Evolutionary conservation across 495 filamentous ascomycete genomes (phyloP), one percentile per base, ranked within the genome.

Genomic region (Penicillium taxi): DNA sequence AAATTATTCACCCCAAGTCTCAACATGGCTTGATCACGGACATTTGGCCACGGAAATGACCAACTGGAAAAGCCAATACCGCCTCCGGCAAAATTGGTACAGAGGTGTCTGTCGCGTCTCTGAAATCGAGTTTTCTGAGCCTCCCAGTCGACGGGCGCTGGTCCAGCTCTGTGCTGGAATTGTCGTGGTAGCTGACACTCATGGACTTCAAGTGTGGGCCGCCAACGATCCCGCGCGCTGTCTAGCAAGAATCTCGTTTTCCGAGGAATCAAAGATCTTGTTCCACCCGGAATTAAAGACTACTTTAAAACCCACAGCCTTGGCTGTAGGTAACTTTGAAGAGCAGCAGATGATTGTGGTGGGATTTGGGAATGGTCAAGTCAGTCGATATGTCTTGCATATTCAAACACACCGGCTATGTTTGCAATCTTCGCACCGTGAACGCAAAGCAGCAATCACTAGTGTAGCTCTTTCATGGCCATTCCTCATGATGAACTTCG

Each of bases 31-130:
- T n/a, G 84, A 86, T 39, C 85, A 78, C 40, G 66, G 73, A 37
- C 67, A 73, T 41, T 58, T 82, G 16, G 66, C 75, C 12, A 61
- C 62, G 27, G 68, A 44, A 14, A 48, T 56, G 14, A 82, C 76
- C 9, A 72, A 84, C 58, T 98, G 91, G 91, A 96, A 96, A 67
- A 70, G 73, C 35, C 83, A 91, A 47, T 98, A 89, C 59, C 87
- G 82, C 49, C 70, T 96, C 22, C 75, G 84, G 34, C 83, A 96
- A 52, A 96, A 96, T 56, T 98, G 91, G 91, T 75, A 80, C 12
- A 77, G 73, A 43, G 91, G 91, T 16, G 78, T 75, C 44, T 95
- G 89, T 42, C 77, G 74, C 28, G 74, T 94, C 2, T 81, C 79
- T 18, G 82, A 94, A 58, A 72, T 94, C 15, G 65, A 73, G 41